Evolutionary conservation across 768 basidiomycete genomes (phyloP), one percentile per base, ranked within the genome.

Genomic region (Leucocoprinus leucothites): DNA sequence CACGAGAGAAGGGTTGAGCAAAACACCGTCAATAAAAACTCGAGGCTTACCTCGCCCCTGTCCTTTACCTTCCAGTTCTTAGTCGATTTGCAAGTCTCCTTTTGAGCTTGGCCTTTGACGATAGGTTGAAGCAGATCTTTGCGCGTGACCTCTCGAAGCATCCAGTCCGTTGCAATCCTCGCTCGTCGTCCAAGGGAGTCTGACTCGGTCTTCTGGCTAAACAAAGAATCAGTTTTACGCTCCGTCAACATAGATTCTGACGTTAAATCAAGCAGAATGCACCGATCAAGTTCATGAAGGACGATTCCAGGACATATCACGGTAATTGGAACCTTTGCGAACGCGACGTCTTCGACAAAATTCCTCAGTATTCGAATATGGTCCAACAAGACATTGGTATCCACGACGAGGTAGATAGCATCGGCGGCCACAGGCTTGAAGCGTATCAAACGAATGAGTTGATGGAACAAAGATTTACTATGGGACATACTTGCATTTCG

Each of bases 311-410:
- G 91, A 48, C 92, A 78, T 58, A 92, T 71, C 24, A 91, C 69
- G 48, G 81, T 57, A 41, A 87, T 71, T n/a, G 82, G 78, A n/a
- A 82, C 63, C 6, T 57, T 57, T 19, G 70, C 65, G 22, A 65
- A 70, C 62, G 85, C 84, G 34, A 84, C 72, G 64, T 88, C 85
- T 9, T 76, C 72, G 41, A 86, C 81, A 63, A 92, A 88, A 44
- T 78, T 76, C 57, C 81, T 75, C 57, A 92, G 67, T 36, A 81
- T 75, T 51, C 84, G 82, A 57, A 91, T 79, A 57, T 84, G 75
- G 63, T 84, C 82, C 61, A 90, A 68, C 24, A 94, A 72, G 58
- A 92, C 80, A 61, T 93, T 94, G 25, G 91, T 93, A 64, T 94
- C 91, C 28, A 91, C 65, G 14, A 93, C 80, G 48, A 92, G 62